Base-by-base conservation (phyloP, 768 basidiomycete genomes). In the Hygrocybe coccinea region DNA sequence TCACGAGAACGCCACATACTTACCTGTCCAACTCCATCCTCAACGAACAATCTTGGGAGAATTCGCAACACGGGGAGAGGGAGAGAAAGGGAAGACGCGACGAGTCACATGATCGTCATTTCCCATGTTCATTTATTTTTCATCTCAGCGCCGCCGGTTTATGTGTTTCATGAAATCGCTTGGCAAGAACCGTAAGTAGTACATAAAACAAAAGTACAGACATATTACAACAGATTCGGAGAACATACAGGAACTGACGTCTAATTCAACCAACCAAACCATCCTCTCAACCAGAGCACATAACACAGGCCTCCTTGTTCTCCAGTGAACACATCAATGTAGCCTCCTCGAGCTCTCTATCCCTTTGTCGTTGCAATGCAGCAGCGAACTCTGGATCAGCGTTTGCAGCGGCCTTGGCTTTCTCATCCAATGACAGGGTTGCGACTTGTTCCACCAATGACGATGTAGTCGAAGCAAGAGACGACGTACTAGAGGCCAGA, bases 251-350 rank as follows among this genome's bases (percentile, higher is more conserved):
- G 11, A 19, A 17, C 17, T 11, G 17, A 8, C 9, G 43, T 46
- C 15, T 12, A 19, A n/a, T 46, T 5, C n/a, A 46, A 22, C 44
- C 11, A 22, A 21, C 44, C 7, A n/a, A 29, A 3, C 14, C 24
- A 34, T 24, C 25, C 36, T 14, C 17, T 81, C 69, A 91, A 53
- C 86, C 88, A 57, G 89, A 91, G 74, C 91, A 93, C 91, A 94
- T 94, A 68, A 93, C 63, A 66, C 92, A 95, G 1, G 89, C 91
- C 53, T 95, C 93, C 77, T 94, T 94, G 73, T 95, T 95, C 70
- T 95, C 92, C 48, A 95, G 62, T 59, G 89, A 91, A 66, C 94
- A 95, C 67, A 80, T 71, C 55, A 94, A 69, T 72, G 87, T 86
- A 5, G 85, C 94, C 56, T 89, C 86, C 69, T 89, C 94, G 3